These are phyloP conservation scores for Kodamaea plutei DNA, from an alignment of 1,139 yeast genomes.

Conservation along the genomic window DNA sequence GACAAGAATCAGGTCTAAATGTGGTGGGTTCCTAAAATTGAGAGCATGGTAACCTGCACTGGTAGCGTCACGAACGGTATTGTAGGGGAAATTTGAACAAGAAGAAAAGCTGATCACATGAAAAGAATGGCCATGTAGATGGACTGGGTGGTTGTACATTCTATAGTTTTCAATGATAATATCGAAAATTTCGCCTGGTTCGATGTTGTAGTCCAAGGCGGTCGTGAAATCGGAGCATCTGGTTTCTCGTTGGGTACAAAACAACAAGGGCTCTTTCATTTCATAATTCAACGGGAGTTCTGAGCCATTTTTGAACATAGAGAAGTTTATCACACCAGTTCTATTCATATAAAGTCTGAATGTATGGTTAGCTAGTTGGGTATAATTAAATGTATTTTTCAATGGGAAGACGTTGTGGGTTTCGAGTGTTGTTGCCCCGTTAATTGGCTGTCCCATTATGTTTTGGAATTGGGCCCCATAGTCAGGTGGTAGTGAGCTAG, in stretches of 20 bases:
- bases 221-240: slow-evolving; percentile 8
- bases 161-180: slow-evolving; percentile 25
- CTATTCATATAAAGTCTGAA: slow-evolving; percentile 21
- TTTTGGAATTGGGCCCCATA: slow-evolving; percentile 8
- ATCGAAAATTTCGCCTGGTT: slow-evolving; percentile 26
- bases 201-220: slow-evolving; percentile 16
- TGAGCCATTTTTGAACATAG: slow-evolving; percentile 23
- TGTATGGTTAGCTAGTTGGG: slow-evolving; percentile 18
- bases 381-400: slow-evolving; percentile 9
- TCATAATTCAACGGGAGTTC: slow-evolving; percentile 18
- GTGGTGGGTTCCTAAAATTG: slow-evolving; percentile 19
- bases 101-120: slow-evolving; percentile 23
- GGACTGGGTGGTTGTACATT: slow-evolving; percentile 30
- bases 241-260: slow-evolving; percentile 1
- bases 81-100: slow-evolving; percentile 18
- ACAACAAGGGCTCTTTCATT: slow-evolving; percentile 15
- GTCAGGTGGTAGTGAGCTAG: too few relatives aligned
- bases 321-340: slow-evolving; percentile 23
- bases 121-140: slow-evolving; percentile 34
- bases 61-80: slow-evolving; percentile 21
- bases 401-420: slow-evolving; percentile 14
- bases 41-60: slow-evolving; percentile 13
- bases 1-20: slow-evolving; percentile 23
- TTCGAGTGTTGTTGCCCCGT: slow-evolving; percentile 6
- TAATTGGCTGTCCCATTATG: slow-evolving; percentile 6